These are phyloP conservation scores for Henckelia pumila DNA, from an alignment of 257 asterid genomes.

Conservation along the genomic window DNA sequence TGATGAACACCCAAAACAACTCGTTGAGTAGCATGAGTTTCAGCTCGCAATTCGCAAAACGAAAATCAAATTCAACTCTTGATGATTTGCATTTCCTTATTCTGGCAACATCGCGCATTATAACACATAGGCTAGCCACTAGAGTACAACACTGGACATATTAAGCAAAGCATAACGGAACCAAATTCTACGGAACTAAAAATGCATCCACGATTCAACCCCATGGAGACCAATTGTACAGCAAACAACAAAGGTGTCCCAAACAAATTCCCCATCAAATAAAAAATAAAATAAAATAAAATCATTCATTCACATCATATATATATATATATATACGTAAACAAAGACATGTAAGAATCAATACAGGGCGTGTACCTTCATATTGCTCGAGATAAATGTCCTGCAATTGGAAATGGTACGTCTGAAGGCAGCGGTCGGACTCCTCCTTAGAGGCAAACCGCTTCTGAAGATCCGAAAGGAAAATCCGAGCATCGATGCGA, in stretches of 20 bases:
- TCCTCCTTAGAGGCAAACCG: conserved; percentile 56
- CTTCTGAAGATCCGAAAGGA: conserved; percentile 73
- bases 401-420: conserved; percentile 78
- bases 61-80: no score
- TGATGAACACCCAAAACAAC: no score
- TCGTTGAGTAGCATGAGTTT: no score
- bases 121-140: neutral
- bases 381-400: conserved; percentile 73
- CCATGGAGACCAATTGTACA: neutral
- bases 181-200: neutral
- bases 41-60: no score
- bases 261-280: conserved; percentile 17
- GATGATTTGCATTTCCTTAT: no score
- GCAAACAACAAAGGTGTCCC: neutral
- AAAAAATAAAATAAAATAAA: neutral
- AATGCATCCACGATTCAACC: neutral
- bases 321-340: neutral
- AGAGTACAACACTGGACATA: neutral
- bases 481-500: conserved; percentile 78
- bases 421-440: conserved; percentile 62
- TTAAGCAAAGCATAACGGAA: neutral
- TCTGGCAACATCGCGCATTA: neutral
- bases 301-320: neutral
- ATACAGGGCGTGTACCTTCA: conserved; percentile 56
- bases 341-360: conserved; percentile 6